Evolutionary conservation across 305 asterid species (phyloP).

Genomic region (Fraxinus latifolia): DNA sequence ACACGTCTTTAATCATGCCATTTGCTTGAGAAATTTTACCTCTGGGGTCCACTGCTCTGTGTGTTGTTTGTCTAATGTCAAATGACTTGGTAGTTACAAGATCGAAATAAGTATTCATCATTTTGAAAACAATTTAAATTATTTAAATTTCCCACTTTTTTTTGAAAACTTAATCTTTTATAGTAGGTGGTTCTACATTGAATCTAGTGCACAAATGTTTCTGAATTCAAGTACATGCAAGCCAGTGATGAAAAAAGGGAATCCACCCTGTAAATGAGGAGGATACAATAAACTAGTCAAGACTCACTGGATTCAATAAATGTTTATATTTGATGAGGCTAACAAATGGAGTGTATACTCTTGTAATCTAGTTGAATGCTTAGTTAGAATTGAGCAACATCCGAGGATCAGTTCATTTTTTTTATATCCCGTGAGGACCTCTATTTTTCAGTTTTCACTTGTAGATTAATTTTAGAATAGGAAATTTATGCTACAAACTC

Average conservation of each 20-base stretch:
- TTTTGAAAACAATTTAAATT: not conserved
- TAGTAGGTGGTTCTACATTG: not conserved
- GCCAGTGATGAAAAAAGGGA: not conserved
- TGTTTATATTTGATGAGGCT: conserved; percentile 17
- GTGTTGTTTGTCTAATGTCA: not conserved
- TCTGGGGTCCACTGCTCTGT: not conserved
- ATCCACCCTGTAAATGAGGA: not conserved
- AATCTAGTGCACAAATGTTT: not conserved
- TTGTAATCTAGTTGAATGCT: not conserved
- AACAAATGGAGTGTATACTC: not conserved
- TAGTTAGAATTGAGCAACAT: not conserved
- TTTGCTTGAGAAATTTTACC: not conserved
- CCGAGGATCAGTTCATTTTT: conserved; percentile 8
- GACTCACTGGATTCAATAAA: not conserved
- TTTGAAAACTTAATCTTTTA: not conserved
- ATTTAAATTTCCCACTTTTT: not conserved
- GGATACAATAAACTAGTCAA: not conserved
- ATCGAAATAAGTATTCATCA: not conserved
- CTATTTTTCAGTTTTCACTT: not conserved
- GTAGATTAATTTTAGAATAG: not conserved
- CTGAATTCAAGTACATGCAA: not conserved
- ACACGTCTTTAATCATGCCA: conserved; percentile 2
- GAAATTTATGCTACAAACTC: not conserved
- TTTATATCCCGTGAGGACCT: not conserved
- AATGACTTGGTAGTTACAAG: not conserved